Base-by-base conservation (phyloP, 2,329 filamentous ascomycete genomes). In the Aspergillus oerlinghausenensis region DNA sequence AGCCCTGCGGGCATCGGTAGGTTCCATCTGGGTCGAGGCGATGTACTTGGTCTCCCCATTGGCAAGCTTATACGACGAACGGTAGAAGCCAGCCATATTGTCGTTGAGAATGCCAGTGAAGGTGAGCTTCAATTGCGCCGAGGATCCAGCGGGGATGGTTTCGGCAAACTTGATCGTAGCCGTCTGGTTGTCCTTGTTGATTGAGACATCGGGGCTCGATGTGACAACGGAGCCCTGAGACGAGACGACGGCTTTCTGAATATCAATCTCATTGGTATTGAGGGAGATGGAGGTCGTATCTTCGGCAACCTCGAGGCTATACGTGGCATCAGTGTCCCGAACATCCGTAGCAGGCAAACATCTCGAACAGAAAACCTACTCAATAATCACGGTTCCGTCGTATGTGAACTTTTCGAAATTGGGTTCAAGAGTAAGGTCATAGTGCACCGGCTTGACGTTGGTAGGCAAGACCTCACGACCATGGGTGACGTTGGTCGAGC, bases 81-180 rank as follows among this genome's bases (percentile, higher is more conserved):
- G 86, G 78, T 97, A 97, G 83, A 97, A 97, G 50, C 93, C 93
- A 50, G 92, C 92, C 91, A 97, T 96, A 77, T 94, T 93, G 73
- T 96, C 90, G 74, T 96, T 96, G 68, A 96, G 79, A 47, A 81
- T 82, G 43, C 92, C 92, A 9, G 84, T 87, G 75, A 95, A 96
- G 64, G 83, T 87, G 67, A 92, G 84, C 69, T 87, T 86, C 60
- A 95, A 77, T 75, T 87, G 86, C 21, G 89, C 90, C 79, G 92
- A 92, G 68, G 84, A 82, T 25, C 89, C 91, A 60, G 88, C 88
- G 23, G 84, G 75, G 59, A 97, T 80, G 49, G 80, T 82, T 71
- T 92, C 82, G 63, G 86, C 82, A 70, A 97, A 92, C 64, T 85
- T 84, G 72, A 97, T 82, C 68, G 86, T 95, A 59, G 89, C 92